These are phyloP conservation scores for Monilinia laxa DNA, from an alignment of 2,329 filamentous ascomycete species.

Conservation along the genomic window DNA sequence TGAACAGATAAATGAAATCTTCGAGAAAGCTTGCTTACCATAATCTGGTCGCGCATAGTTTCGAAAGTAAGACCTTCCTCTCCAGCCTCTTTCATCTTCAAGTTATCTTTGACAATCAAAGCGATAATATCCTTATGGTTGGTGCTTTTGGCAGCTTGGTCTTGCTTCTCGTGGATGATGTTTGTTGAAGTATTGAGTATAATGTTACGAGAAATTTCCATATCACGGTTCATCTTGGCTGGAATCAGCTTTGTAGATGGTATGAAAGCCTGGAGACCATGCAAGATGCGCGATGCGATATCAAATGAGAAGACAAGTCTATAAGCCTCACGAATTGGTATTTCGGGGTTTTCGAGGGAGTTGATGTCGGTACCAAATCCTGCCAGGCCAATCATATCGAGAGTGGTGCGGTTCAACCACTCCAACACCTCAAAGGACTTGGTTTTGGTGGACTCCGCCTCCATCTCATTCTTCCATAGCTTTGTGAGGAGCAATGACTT, in stretches of 20 bases:
- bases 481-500: conserved; percentile 50
- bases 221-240: conserved; percentile 56
- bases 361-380: conserved; percentile 70
- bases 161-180: conserved; percentile 68
- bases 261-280: conserved; percentile 48
- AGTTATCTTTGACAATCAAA: conserved; percentile 45
- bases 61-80: conserved; percentile 70
- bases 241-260: conserved; percentile 54
- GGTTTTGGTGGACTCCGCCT: conserved; percentile 35
- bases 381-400: conserved; percentile 73
- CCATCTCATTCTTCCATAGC: conserved; percentile 53
- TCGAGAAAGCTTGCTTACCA: not conserved
- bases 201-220: conserved; percentile 69
- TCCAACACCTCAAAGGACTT: conserved; percentile 37
- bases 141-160: conserved; percentile 47
- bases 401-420: conserved; percentile 65
- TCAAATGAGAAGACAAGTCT: conserved; percentile 47
- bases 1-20: not conserved
- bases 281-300: conserved; percentile 51
- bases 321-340: conserved; percentile 58
- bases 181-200: conserved; percentile 55
- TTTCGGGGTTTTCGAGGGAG: conserved; percentile 60
- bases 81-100: conserved; percentile 57
- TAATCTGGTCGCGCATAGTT: conserved; percentile 54
- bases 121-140: conserved; percentile 72